Percentiles rank a stretch among this genome's conserved stretches.
phyloP scores from a whole-genome alignment of 129 eudicot species.

The Arctium lappa region DNA sequence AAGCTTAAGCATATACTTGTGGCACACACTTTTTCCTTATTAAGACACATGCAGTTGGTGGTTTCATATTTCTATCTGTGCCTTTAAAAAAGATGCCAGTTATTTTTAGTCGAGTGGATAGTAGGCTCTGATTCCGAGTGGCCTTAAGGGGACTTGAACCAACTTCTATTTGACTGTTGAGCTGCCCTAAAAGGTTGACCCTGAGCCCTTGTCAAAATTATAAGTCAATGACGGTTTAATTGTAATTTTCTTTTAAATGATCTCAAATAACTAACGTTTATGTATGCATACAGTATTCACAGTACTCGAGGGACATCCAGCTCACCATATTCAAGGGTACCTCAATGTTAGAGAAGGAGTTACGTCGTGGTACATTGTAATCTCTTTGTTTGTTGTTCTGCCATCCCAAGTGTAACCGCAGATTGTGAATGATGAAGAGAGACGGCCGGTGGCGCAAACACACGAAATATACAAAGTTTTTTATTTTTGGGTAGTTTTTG shows the following conservation, averaged over 20 bases:
- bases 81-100: not conserved
- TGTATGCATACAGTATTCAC: slow-evolving; percentile 40
- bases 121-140: not conserved
- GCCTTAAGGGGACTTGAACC: too few species aligned
- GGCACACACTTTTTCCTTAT: not conserved
- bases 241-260: not conserved
- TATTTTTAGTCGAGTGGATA: not conserved
- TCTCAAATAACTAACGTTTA: not conserved
- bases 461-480: slow-evolving; percentile 21
- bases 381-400: slow-evolving; percentile 7
- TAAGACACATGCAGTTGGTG: not conserved
- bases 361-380: slow-evolving; percentile 30
- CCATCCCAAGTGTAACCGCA: slow-evolving; percentile 1
- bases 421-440: slow-evolving; percentile 8
- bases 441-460: not conserved
- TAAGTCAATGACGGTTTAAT: not conserved
- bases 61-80: too few species aligned
- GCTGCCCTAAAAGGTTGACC: too few species aligned
- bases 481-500: slow-evolving; percentile 1
- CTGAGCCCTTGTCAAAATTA: not conserved
- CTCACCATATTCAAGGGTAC: slow-evolving; percentile 81
- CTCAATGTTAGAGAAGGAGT: slow-evolving; percentile 75
- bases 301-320: slow-evolving; percentile 67
- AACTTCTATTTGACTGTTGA: too few species aligned
- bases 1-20: not conserved